Conservation (phyloP, 257 asterid genomes). For the Capsicum chinense region DNA sequence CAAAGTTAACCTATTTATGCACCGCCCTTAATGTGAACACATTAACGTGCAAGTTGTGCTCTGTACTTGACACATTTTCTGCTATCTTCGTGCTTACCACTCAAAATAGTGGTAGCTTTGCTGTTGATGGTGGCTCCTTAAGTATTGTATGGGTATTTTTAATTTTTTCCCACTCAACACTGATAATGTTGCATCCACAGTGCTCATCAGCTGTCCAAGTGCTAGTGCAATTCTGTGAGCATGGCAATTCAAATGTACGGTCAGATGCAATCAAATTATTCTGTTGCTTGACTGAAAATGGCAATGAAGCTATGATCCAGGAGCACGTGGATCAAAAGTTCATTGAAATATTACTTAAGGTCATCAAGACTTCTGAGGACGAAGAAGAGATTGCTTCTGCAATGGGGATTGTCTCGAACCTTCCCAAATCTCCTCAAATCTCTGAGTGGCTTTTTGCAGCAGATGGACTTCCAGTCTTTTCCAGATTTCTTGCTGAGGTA, state of each 20-base stretch:
- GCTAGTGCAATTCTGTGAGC: conserved; percentile 54
- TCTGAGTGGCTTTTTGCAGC: conserved; percentile 61
- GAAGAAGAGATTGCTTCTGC: conserved; percentile 60
- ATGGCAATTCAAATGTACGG: conserved; percentile 43
- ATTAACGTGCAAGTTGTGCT: neutral
- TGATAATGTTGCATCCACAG: conserved; percentile 43
- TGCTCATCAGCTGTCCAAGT: conserved; percentile 54
- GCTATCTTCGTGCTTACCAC: conserved; percentile 2
- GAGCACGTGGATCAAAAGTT: conserved; percentile 51
- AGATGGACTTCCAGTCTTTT: conserved; percentile 42
- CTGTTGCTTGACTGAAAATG: conserved; percentile 48
- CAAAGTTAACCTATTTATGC: neutral
- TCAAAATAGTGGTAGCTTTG: conserved; percentile 1
- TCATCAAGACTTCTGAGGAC: conserved; percentile 44
- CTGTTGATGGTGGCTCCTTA: neutral
- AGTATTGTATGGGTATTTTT: neutral
- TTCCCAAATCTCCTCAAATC: conserved; percentile 48
- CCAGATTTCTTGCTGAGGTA: conserved; percentile 36
- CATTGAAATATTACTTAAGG: conserved; percentile 46
- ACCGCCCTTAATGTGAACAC: neutral
- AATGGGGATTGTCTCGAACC: conserved; percentile 57
- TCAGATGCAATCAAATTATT: conserved; percentile 58
- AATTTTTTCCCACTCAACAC: neutral
- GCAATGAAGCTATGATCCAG: conserved; percentile 38
- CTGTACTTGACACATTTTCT: neutral